A percentile compares a stretch with the other conserved stretches of the same genome.
Evolutionary conservation across 805 yeast genomes (phyloP).

Genomic region (Metschnikowia baotianmanensis): DNA sequence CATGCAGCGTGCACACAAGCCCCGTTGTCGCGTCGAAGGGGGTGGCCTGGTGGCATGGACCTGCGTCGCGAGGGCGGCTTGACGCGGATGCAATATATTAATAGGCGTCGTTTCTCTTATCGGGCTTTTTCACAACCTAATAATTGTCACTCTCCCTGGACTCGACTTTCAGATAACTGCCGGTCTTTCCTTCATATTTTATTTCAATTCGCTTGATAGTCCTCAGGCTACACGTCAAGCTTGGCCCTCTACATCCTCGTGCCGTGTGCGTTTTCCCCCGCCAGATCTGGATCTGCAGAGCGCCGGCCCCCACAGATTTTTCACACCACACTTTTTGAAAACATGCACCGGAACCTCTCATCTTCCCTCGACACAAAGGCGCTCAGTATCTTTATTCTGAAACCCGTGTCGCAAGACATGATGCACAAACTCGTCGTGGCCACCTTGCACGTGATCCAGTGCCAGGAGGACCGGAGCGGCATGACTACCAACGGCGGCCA

Average conservation of each 20-base stretch:
- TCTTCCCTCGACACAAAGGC: slow-evolving; percentile 46
- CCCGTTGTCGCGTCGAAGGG: slow-evolving; percentile 8
- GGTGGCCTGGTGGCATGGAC: slow-evolving; percentile 9
- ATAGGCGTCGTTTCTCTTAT: slow-evolving; percentile 3
- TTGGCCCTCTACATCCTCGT: not conserved
- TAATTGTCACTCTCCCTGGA: too few species aligned
- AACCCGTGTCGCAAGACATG: slow-evolving; percentile 76
- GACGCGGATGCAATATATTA: slow-evolving; percentile 8
- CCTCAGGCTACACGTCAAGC: not conserved
- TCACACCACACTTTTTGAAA: not conserved
- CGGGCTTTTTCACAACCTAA: too few species aligned
- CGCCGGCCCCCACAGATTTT: not conserved
- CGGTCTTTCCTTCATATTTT: not conserved
- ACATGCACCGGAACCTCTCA: not conserved
- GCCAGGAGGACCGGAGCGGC: slow-evolving; percentile 43
- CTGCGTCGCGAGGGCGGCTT: slow-evolving; percentile 9
- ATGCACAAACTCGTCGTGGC: slow-evolving; percentile 64
- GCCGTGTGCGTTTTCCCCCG: not conserved
- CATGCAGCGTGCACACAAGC: slow-evolving; percentile 4
- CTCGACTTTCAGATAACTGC: not conserved
- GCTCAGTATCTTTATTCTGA: slow-evolving; percentile 52
- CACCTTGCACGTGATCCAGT: slow-evolving; percentile 66
- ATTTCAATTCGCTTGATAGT: not conserved
- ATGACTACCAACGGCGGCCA: slow-evolving; percentile 29
- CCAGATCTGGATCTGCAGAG: slow-evolving; percentile 7